Evolutionary conservation across 2,329 filamentous ascomycete species (phyloP), one percentile per base, ranked within the genome.

Genomic region (Apiospora arundinis): DNA sequence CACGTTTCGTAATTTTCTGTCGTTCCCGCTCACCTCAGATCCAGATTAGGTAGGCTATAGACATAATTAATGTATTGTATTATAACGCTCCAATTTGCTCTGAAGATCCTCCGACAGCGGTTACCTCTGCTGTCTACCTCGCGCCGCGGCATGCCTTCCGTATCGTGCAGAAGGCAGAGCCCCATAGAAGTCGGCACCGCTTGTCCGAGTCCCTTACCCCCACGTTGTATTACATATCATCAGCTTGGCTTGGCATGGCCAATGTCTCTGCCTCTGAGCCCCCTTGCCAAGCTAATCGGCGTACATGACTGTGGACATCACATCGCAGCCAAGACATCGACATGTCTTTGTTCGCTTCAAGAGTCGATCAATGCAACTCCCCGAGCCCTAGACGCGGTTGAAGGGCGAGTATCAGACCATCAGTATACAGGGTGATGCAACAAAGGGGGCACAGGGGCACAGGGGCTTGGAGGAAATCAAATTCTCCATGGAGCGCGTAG

Each of bases 381-480:
- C 52, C 52, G 18, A 60, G 9, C 49, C 49, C 23, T 37, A 60
- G 52, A 21, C 28, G 37, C 18, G 9, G 28, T 60, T 28, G 16
- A 37, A 37, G 28, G 18, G 52, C 46, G 46, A 32, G 49, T 28
- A 40, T 37, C 28, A 32, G 49, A 45, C 42, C 18, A 56, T 56
- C 14, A 40, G 28, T 63, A 63, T 63, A 63, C 56, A 63, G 32
- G 56, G 56, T 63, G 56, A n/a, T 63, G 56, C 32, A 63, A 63
- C 56, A 63, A 40, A 63, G 56, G 56, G 56, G 42, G 12, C 32
- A 40, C 32, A 32, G 56, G 56, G 42, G 12, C 32, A 40, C 32
- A 32, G 56, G 56, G 21, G 28, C 56, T 23, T n/a, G 18, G 8
- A 4, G 14, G 32, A 32, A 21, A 11, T 21, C 8, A 18, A 9